Evolutionary conservation across 148 eudicot species (phyloP).

Genomic region (Rhododendron ferrugineum): DNA sequence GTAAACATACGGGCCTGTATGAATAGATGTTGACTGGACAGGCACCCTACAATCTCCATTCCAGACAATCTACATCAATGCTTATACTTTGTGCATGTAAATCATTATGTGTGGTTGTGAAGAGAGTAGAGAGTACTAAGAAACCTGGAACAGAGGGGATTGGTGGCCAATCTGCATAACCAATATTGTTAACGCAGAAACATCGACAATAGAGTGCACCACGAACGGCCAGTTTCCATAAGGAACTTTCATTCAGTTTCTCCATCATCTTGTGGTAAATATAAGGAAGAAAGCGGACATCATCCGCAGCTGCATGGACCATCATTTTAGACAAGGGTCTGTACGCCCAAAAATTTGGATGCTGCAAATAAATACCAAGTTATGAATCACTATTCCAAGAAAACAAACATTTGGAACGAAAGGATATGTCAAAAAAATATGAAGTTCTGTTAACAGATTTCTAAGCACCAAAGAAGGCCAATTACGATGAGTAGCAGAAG

Average conservation of each 20-base stretch:
- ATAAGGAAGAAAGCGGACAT: constrained; percentile 83
- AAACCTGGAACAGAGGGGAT: constrained; percentile 81
- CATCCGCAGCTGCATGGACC: constrained; percentile 94
- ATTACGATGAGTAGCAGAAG: not conserved
- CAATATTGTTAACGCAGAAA: constrained; percentile 58
- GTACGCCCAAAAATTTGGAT: constrained; percentile 79
- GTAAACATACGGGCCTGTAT: not conserved
- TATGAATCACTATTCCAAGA: not conserved
- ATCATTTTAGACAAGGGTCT: constrained; percentile 83
- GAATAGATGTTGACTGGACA: not conserved
- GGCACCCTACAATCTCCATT: not conserved
- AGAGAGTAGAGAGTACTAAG: not conserved
- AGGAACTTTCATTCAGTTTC: constrained; percentile 56
- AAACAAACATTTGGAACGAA: not conserved
- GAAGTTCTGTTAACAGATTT: not conserved
- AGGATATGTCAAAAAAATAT: not conserved
- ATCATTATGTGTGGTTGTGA: not conserved
- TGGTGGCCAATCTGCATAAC: constrained; percentile 78
- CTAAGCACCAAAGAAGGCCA: not conserved
- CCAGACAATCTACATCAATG: not conserved
- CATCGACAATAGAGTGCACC: constrained; percentile 91
- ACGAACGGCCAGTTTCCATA: constrained; percentile 85
- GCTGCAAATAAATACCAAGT: constrained; percentile 36
- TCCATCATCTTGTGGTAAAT: constrained; percentile 86
- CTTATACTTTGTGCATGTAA: not conserved